Conservation (phyloP, 441 rosid genomes). For the Pelargonium cotyledonis region DNA sequence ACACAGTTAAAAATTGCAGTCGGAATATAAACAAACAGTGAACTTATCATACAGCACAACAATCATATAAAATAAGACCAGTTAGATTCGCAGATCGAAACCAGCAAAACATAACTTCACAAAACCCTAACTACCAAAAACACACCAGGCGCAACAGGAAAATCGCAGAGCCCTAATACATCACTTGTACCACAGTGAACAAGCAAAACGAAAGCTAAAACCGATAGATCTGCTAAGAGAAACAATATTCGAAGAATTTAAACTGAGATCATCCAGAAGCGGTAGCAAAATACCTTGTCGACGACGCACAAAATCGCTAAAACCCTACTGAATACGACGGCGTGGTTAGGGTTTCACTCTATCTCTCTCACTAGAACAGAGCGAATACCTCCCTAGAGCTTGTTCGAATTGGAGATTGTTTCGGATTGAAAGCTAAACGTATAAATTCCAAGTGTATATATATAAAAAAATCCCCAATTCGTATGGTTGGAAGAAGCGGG, state of each 20-base stretch:
- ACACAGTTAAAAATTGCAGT: neutral
- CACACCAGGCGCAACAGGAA: neutral
- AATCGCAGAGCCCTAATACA: neutral
- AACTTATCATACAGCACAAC: neutral
- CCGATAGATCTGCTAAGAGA: neutral
- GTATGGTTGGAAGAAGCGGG: constrained; percentile 53
- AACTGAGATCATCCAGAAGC: neutral
- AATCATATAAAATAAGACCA: neutral
- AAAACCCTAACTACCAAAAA: neutral
- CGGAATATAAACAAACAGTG: neutral
- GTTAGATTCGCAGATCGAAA: neutral
- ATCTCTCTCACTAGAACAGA: neutral
- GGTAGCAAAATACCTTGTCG: neutral
- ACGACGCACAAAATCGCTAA: neutral
- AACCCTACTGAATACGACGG: neutral
- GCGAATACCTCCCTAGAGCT: neutral
- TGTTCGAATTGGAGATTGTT: neutral
- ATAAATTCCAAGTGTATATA: constrained; percentile 4
- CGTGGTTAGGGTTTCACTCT: neutral
- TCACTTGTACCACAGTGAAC: neutral
- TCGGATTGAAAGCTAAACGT: neutral
- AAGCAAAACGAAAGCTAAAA: neutral
- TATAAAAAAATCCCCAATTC: constrained; percentile 18
- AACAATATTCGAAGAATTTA: neutral
- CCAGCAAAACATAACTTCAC: neutral